Conservation (phyloP, 2,329 filamentous ascomycete species). For the Neurospora sp. region DNA sequence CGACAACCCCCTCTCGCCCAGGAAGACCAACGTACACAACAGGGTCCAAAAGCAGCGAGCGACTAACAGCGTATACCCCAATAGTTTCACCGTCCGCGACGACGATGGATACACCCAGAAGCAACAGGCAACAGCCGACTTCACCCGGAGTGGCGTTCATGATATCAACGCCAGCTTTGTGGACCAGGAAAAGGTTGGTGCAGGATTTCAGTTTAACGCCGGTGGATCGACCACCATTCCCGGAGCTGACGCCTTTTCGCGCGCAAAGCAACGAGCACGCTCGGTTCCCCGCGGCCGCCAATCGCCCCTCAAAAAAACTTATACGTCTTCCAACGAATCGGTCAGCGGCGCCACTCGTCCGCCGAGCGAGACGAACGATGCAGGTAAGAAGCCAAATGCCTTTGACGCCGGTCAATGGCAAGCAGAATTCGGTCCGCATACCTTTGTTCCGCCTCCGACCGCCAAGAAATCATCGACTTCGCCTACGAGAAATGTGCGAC, state of each 20-base stretch:
- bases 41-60: neutral
- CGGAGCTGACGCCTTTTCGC: conserved; percentile 19
- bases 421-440: conserved; percentile 43
- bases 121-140: conserved; percentile 27
- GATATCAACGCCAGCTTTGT: conserved; percentile 54
- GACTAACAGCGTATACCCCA: conserved; percentile 15
- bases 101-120: conserved; percentile 29
- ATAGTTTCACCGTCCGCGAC: conserved; percentile 43
- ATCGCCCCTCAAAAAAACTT: conserved; percentile 26
- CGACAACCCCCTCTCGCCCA: conserved; percentile 1
- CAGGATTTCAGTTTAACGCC: conserved; percentile 38
- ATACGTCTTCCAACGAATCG: conserved; percentile 11
- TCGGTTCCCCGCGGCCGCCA: conserved; percentile 31
- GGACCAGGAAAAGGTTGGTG: conserved; percentile 33
- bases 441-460: conserved; percentile 39
- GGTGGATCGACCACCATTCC: conserved; percentile 25
- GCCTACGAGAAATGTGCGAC: conserved; percentile 34
- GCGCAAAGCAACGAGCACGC: conserved; percentile 27
- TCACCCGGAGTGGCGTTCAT: conserved; percentile 43
- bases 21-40: neutral
- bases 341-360: conserved; percentile 13
- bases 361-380: conserved; percentile 9
- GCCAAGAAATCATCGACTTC: conserved; percentile 28
- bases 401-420: conserved; percentile 47
- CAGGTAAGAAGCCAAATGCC: conserved; percentile 16